These are phyloP conservation scores for Capsicum baccatum DNA, from an alignment of 257 asterid species.

Conservation along the genomic window DNA sequence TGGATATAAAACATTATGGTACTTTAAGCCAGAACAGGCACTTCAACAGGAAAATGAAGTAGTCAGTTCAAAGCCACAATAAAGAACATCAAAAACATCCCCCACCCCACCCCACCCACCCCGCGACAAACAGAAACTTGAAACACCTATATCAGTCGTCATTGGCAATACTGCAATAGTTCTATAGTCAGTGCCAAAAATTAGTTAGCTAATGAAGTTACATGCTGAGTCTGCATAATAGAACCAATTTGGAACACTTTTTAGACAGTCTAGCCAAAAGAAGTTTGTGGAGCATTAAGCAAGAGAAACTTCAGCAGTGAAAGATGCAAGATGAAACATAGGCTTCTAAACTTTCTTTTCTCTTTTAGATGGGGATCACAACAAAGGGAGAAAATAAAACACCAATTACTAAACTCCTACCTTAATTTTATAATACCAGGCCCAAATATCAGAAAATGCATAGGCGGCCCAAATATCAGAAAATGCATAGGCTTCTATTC, in stretches of 20 bases:
- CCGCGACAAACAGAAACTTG: background rate
- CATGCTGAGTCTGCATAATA: background rate
- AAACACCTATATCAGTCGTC: background rate
- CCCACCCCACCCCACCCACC: background rate
- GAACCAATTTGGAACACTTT: conserved; percentile 1
- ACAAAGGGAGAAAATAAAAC: background rate
- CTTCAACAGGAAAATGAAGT: background rate
- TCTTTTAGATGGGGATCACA: background rate
- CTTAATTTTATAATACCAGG: background rate
- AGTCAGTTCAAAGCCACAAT: background rate
- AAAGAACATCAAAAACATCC: background rate
- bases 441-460: background rate
- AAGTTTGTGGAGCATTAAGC: conserved; percentile 5
- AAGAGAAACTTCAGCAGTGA: conserved; percentile 22
- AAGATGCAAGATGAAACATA: background rate
- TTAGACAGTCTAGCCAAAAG: background rate
- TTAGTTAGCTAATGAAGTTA: background rate
- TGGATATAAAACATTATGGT: background rate
- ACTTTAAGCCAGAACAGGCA: background rate
- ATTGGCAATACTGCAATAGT: background rate
- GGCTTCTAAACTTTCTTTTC: background rate
- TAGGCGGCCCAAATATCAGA: conserved; percentile 3
- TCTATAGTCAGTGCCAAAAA: background rate
- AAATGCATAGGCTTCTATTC: background rate
- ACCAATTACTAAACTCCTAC: background rate